Evolutionary conservation across 352 stramenopile genomes (phyloP).

Genomic region (Albugo laibachii): DNA sequence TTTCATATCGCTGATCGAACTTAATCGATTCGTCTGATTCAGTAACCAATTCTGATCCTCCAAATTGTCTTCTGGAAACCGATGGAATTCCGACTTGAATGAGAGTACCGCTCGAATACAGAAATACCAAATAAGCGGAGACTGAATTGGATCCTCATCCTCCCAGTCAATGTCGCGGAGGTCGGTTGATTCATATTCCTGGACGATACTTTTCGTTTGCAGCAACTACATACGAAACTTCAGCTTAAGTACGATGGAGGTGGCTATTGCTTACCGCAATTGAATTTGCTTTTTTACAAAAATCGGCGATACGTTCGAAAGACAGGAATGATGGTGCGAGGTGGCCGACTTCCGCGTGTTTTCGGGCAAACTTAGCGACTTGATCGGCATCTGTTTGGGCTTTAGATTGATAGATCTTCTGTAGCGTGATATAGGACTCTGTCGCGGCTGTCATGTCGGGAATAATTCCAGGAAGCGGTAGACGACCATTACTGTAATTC

Average conservation of each 20-base stretch:
- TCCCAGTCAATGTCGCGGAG: slow-evolving; percentile 50
- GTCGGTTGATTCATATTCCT: slow-evolving; percentile 64
- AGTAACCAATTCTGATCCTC: slow-evolving; percentile 47
- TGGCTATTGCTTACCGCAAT: slow-evolving; percentile 29
- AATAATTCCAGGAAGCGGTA: slow-evolving; percentile 83
- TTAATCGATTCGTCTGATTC: slow-evolving; percentile 21
- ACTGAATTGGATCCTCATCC: slow-evolving; percentile 71
- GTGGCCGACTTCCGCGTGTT: slow-evolving; percentile 11
- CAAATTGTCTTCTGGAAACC: slow-evolving; percentile 67
- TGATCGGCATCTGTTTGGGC: slow-evolving; percentile 45
- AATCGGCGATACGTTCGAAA: slow-evolving; percentile 56
- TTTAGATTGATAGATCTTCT: slow-evolving; percentile 85
- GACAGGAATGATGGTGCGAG: slow-evolving; percentile 16
- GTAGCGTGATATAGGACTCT: slow-evolving; percentile 84
- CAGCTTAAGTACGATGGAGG: background rate
- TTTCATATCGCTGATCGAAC: slow-evolving; percentile 7
- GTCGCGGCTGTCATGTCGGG: slow-evolving; percentile 95
- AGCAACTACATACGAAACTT: slow-evolving; percentile 18
- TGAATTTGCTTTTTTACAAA: slow-evolving; percentile 88
- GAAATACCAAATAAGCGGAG: slow-evolving; percentile 90
- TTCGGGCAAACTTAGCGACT: slow-evolving; percentile 18
- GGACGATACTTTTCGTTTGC: slow-evolving; percentile 51
- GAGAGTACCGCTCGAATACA: slow-evolving; percentile 57
- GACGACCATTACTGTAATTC: slow-evolving; percentile 21
- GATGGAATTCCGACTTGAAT: slow-evolving; percentile 28